These are phyloP conservation scores for Acacia confusa DNA, from an alignment of 306 rosid species.

Conservation along the genomic window DNA sequence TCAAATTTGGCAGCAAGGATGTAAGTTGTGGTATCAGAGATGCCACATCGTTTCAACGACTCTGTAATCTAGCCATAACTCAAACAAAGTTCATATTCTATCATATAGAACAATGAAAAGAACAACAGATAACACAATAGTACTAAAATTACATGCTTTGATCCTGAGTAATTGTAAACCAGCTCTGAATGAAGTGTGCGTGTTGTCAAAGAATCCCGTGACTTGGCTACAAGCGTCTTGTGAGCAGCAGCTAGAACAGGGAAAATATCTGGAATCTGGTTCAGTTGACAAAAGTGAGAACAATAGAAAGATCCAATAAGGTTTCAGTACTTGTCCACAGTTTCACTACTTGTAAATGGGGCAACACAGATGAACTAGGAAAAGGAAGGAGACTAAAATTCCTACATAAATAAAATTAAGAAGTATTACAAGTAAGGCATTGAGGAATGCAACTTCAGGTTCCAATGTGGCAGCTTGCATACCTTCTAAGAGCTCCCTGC, in stretches of 20 bases:
- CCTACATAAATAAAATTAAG: slow-evolving; percentile 9
- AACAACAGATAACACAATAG: slow-evolving; percentile 11
- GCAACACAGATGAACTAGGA: neutral
- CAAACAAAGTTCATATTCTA: slow-evolving; percentile 28
- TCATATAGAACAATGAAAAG: slow-evolving; percentile 2
- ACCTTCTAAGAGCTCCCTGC: slow-evolving; percentile 78
- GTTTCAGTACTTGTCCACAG: neutral
- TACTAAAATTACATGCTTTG: slow-evolving; percentile 70
- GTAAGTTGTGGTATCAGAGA: slow-evolving; percentile 68
- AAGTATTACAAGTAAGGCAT: slow-evolving; percentile 69
- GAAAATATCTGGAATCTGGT: slow-evolving; percentile 84
- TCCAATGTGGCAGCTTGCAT: slow-evolving; percentile 86
- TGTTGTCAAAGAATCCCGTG: slow-evolving; percentile 74
- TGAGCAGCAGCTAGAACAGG: slow-evolving; percentile 82
- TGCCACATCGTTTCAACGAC: slow-evolving; percentile 86
- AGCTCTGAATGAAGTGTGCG: slow-evolving; percentile 96
- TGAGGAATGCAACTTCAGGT: slow-evolving; percentile 85
- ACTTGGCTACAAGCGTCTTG: slow-evolving; percentile 73
- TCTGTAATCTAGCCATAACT: slow-evolving; percentile 70
- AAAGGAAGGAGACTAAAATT: neutral
- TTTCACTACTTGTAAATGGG: slow-evolving; percentile 7
- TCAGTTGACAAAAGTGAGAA: slow-evolving; percentile 24
- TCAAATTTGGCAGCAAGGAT: slow-evolving; percentile 78
- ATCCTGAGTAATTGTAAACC: slow-evolving; percentile 84
- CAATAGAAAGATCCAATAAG: slow-evolving; percentile 35